These are phyloP conservation scores for Phaffia tasmanica DNA, from an alignment of 768 basidiomycete species.

Conservation along the genomic window DNA sequence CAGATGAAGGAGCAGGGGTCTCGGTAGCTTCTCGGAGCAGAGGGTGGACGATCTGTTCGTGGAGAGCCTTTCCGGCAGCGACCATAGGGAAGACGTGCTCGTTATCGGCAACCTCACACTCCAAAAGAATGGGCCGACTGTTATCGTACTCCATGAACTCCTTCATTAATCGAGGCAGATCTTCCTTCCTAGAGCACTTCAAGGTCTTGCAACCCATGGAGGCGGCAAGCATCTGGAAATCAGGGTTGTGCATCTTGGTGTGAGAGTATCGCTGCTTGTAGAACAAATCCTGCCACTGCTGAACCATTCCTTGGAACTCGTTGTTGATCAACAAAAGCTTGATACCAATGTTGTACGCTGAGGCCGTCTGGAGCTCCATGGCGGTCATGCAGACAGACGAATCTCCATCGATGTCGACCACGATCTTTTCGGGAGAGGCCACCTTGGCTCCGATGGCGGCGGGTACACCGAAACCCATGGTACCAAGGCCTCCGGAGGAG, in stretches of 20 bases:
- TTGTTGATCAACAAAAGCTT: slow-evolving; percentile 90
- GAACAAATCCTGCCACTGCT: slow-evolving; percentile 99
- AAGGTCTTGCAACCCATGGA: slow-evolving; percentile 90
- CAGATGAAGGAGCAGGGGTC: slow-evolving; percentile 1
- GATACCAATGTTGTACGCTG: slow-evolving; percentile 83
- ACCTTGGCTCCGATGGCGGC: slow-evolving; percentile 95
- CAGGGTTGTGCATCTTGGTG: slow-evolving; percentile 83
- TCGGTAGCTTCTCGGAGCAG: slow-evolving; percentile 20
- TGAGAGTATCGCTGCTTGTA: slow-evolving; percentile 95
- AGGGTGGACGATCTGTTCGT: slow-evolving; percentile 57
- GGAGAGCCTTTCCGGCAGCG: slow-evolving; percentile 84
- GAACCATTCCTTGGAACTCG: slow-evolving; percentile 98
- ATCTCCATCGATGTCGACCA: slow-evolving; percentile 94
- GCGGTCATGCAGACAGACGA: slow-evolving; percentile 99
- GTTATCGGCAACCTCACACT: slow-evolving; percentile 70
- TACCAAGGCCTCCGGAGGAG: slow-evolving; percentile 37
- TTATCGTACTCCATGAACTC: slow-evolving; percentile 94
- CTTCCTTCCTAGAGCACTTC: slow-evolving; percentile 55
- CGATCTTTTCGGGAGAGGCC: slow-evolving; percentile 81
- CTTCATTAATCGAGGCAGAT: slow-evolving; percentile 92
- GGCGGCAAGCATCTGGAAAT: slow-evolving; percentile 79
- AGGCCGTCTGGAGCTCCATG: slow-evolving; percentile 93
- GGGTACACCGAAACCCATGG: slow-evolving; percentile 97
- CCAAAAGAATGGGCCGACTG: slow-evolving; percentile 74
- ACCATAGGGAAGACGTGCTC: slow-evolving; percentile 53